These are phyloP conservation scores for Dicorynia guianensis DNA, from an alignment of 306 rosid genomes.

Conservation along the genomic window DNA sequence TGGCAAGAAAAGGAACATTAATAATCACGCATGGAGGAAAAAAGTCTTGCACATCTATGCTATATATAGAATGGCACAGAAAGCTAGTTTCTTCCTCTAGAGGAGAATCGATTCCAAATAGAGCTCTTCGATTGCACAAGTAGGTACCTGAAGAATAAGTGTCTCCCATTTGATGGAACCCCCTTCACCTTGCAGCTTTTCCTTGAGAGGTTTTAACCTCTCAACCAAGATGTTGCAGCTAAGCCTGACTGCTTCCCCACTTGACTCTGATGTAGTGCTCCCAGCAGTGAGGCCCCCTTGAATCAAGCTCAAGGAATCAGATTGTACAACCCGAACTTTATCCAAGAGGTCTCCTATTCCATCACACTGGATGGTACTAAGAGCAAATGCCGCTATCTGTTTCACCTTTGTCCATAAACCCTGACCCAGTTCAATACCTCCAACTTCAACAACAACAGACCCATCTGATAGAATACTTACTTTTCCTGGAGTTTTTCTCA, in stretches of 20 bases:
- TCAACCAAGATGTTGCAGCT: constrained; percentile 82
- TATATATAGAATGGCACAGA: neutral
- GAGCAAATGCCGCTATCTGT: constrained; percentile 86
- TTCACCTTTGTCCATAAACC: constrained; percentile 99
- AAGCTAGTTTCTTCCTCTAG: neutral
- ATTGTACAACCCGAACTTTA: constrained; percentile 76
- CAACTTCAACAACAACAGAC: constrained; percentile 85
- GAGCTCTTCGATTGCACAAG: constrained; percentile 11
- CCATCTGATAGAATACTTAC: constrained; percentile 80
- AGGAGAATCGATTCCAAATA: constrained; percentile 19
- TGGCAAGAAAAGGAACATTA: neutral
- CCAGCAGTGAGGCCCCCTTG: constrained; percentile 93
- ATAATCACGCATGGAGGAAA: neutral
- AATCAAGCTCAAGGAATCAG: constrained; percentile 79
- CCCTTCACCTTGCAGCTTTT: constrained; percentile 61
- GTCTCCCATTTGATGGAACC: constrained; percentile 74
- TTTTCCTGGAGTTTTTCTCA: constrained; percentile 82
- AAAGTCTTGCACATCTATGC: neutral
- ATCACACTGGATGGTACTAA: constrained; percentile 63
- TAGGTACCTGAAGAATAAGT: constrained; percentile 75
- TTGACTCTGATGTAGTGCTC: constrained; percentile 94
- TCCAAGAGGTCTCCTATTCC: constrained; percentile 57
- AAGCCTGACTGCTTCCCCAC: constrained; percentile 87
- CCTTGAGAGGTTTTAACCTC: constrained; percentile 71
- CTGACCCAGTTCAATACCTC: constrained; percentile 95